Conservation (phyloP, 108 stramenopile species). For the Conticribra weissflogii region DNA sequence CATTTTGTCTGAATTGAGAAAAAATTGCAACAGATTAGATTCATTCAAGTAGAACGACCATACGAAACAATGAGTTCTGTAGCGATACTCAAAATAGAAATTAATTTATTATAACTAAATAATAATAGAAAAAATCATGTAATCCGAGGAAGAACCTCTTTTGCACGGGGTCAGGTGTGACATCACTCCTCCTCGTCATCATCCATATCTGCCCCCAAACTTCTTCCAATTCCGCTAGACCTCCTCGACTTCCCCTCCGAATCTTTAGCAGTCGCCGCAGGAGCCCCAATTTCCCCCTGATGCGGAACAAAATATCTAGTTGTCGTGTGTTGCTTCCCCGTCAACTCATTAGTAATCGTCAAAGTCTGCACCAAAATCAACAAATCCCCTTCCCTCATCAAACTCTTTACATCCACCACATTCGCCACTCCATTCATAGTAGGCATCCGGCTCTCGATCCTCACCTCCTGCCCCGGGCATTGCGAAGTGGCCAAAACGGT, state of each 20-base stretch:
- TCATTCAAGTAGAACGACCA: too few relatives aligned
- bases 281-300: conserved; percentile 30
- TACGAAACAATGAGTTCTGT: too few relatives aligned
- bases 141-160: too few relatives aligned
- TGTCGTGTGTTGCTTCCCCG: conserved; percentile 65
- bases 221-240: neutral
- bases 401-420: conserved; percentile 71
- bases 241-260: conserved; percentile 10
- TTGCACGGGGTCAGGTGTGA: too few relatives aligned
- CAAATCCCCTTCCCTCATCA: conserved; percentile 54
- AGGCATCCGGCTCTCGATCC: conserved; percentile 66
- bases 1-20: too few relatives aligned
- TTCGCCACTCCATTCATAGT: conserved; percentile 85
- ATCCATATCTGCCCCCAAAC: neutral
- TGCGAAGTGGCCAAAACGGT: conserved; percentile 70
- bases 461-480: conserved; percentile 53
- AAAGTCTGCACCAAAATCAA: conserved; percentile 71
- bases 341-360: conserved; percentile 70
- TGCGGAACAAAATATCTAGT: conserved; percentile 76
- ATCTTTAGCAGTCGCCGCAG: conserved; percentile 45
- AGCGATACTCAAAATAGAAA: too few relatives aligned
- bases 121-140: too few relatives aligned
- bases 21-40: too few relatives aligned
- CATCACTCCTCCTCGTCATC: too few relatives aligned
- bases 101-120: too few relatives aligned